These are phyloP conservation scores for Hibiscus tridactylites DNA, from an alignment of 345 rosid species.

Conservation along the genomic window DNA sequence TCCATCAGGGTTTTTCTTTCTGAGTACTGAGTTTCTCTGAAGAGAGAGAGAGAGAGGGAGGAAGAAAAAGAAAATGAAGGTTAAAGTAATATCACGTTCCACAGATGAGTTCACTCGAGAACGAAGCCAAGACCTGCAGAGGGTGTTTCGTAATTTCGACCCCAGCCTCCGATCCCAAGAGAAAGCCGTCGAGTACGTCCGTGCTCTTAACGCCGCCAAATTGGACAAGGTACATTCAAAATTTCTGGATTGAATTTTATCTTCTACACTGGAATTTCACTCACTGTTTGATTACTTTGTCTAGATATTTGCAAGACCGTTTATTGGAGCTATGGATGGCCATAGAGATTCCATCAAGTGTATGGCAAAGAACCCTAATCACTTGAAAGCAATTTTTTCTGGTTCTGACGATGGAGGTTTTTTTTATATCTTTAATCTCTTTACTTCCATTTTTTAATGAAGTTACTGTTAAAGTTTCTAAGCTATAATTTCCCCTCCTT, in stretches of 20 bases:
- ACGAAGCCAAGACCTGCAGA: slow-evolving; percentile 93
- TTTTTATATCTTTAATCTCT: neutral
- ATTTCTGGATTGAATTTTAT: neutral
- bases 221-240: slow-evolving; percentile 54
- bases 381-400: slow-evolving; percentile 79
- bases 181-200: slow-evolving; percentile 78
- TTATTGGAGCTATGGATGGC: slow-evolving; percentile 93
- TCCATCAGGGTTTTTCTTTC: neutral
- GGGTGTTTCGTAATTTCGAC: slow-evolving; percentile 83
- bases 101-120: slow-evolving; percentile 90
- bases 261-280: neutral
- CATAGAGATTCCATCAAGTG: slow-evolving; percentile 78
- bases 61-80: slow-evolving; percentile 40
- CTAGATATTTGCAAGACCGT: slow-evolving; percentile 90
- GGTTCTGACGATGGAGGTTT: slow-evolving; percentile 97
- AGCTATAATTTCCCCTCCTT: neutral
- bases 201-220: slow-evolving; percentile 92
- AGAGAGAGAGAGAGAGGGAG: neutral
- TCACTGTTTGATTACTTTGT: neutral
- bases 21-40: neutral
- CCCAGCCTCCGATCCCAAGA: slow-evolving; percentile 74
- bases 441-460: neutral
- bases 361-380: slow-evolving; percentile 92
- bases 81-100: slow-evolving; percentile 77
- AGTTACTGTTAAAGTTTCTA: neutral